Evolutionary conservation across 2,329 filamentous ascomycete species (phyloP), one percentile per base, ranked within the genome.

Genomic region (Penicillium concentricum): DNA sequence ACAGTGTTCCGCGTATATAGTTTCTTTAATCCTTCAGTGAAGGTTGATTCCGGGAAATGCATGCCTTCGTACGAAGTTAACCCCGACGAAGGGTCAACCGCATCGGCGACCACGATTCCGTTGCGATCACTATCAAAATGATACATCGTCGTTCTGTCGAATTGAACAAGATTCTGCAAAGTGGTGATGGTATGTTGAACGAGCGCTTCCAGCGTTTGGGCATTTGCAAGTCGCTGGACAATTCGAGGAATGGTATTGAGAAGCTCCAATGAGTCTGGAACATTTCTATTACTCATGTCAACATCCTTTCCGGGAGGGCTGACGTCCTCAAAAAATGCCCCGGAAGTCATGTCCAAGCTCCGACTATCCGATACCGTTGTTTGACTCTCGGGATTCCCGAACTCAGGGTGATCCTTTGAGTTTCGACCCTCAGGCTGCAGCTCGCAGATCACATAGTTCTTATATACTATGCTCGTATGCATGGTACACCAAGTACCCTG

Each of bases 171-270:
- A 67, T 94, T 90, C 67, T 92, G 93, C 43, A 95, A 83, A 12
- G 93, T 89, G 0, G 89, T 89, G 0, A 93, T 88, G 8, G 93
- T 72, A 15, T 92, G 84, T 65, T 92, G 92, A 35, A 95, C 76
- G 57, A 96, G 92, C 0, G 71, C 79, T 1, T 91, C 86, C 1
- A 95, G 77, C 51, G 82, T 87, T 0, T 85, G 81, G 2, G 91
- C 90, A 26, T 85, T 83, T 5, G 89, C 84, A 13, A 95, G 79
- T 70, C 93, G 90, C 65, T 94, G 90, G 68, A 95, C 89, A 0
- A 95, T 88, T 69, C 95, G 91, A 0, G 90, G 91, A 85, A 95
- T 89, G 61, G 92, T 90, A 71, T 94, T 92, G 72, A 94, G 92
- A 2, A 94, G 87, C 64, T 93, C 90, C 0, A 89, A 45, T 7